Conservation (phyloP, 768 basidiomycete species). For the Boletellus emodensis region DNA sequence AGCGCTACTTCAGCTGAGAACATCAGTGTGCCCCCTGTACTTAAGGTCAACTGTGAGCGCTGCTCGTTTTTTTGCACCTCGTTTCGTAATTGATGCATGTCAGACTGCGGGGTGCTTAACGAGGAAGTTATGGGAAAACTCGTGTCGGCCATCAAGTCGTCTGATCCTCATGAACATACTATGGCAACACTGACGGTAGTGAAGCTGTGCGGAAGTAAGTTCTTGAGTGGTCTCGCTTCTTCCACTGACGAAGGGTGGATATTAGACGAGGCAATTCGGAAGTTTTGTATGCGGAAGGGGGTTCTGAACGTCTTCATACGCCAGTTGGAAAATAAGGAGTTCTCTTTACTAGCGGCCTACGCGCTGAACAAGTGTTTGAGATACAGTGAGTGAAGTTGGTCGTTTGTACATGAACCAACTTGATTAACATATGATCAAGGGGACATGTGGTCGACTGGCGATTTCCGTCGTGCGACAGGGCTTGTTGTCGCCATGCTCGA, state of each 20-base stretch:
- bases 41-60: neutral
- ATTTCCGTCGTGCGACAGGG: neutral
- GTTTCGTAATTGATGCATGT: neutral
- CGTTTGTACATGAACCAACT: neutral
- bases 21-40: neutral
- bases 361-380: slow-evolving; percentile 15
- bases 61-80: no score
- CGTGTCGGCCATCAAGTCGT: neutral
- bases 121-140: neutral
- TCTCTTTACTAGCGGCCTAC: slow-evolving; percentile 18
- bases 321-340: slow-evolving; percentile 11
- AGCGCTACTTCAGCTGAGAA: no score
- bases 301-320: slow-evolving; percentile 8
- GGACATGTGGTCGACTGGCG: slow-evolving; percentile 11
- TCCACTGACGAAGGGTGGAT: neutral
- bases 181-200: slow-evolving; percentile 6
- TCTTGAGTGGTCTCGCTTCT: neutral
- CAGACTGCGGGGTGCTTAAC: neutral
- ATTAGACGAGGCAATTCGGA: neutral
- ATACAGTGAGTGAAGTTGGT: slow-evolving; percentile 6
- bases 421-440: slow-evolving; percentile 1
- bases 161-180: neutral
- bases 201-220: slow-evolving; percentile 9
- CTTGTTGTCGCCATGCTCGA: slow-evolving; percentile 17
- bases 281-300: neutral